Percentiles rank a stretch among this genome's conserved stretches.
These are phyloP conservation scores for Sicyos edulis DNA, from an alignment of 306 rosid genomes.

Conservation along the genomic window DNA sequence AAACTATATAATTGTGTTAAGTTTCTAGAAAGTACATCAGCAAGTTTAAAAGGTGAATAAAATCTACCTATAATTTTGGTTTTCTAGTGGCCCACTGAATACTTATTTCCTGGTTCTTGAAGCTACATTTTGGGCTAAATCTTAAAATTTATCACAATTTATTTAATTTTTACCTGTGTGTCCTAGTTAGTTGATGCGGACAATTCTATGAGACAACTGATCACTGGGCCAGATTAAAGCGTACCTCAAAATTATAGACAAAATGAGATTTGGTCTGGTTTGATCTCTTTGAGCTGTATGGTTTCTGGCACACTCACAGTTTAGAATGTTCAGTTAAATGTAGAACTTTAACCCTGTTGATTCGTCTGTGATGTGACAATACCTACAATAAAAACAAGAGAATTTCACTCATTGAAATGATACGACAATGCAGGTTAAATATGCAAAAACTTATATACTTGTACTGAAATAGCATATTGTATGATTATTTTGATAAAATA, in stretches of 20 bases:
- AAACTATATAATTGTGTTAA: background rate
- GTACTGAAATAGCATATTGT: background rate
- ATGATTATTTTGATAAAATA: background rate
- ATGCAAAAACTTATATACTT: background rate
- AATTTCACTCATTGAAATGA: background rate
- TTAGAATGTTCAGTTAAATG: background rate
- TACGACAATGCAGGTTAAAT: background rate
- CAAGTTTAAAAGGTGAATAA: background rate
- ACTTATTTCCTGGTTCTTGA: background rate
- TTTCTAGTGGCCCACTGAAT: background rate
- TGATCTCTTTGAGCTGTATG: constrained; percentile 2
- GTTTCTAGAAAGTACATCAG: background rate
- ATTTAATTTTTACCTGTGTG: background rate
- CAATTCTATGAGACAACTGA: background rate
- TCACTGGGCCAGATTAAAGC: background rate
- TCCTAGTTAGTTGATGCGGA: background rate
- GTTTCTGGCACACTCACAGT: constrained; percentile 5
- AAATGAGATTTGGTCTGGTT: background rate
- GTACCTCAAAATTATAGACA: background rate
- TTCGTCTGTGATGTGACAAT: background rate
- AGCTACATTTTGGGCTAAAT: background rate
- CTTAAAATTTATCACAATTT: constrained; percentile 1
- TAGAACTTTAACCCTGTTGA: constrained; percentile 9
- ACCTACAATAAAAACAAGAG: constrained; percentile 1
- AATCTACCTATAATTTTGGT: background rate